phyloP scores from a whole-genome alignment of 768 basidiomycete species.

The Austroboletus festivus region DNA sequence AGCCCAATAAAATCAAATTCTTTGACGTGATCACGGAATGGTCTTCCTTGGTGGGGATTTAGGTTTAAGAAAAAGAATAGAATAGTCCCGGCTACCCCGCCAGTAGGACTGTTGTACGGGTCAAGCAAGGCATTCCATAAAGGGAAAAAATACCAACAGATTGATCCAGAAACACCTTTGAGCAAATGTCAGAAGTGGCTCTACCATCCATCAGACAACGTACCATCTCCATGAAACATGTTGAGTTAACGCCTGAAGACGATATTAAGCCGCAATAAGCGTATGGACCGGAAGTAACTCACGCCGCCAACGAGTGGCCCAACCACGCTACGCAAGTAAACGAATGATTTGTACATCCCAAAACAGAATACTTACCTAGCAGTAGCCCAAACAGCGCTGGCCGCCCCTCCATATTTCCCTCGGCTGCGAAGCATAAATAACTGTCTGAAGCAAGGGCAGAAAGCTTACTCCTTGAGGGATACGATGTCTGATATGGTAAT shows the following conservation, averaged over 20 bases:
- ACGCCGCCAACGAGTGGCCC: slow-evolving; percentile 40
- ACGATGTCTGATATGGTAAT: not conserved
- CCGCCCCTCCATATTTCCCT: slow-evolving; percentile 30
- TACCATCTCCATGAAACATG: slow-evolving; percentile 37
- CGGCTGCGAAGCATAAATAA: not conserved
- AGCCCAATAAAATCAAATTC: slow-evolving; percentile 40
- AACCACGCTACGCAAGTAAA: slow-evolving; percentile 25
- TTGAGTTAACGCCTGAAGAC: slow-evolving; percentile 27
- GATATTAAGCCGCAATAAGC: not conserved
- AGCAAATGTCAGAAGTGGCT: not conserved
- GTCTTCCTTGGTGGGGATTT: slow-evolving; percentile 28
- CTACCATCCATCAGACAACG: slow-evolving; percentile 3
- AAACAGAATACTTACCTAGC: slow-evolving; percentile 19
- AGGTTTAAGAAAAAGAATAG: slow-evolving; percentile 14
- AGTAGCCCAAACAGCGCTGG: slow-evolving; percentile 39
- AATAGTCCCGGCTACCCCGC: slow-evolving; percentile 27
- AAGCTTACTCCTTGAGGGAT: not conserved
- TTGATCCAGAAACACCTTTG: slow-evolving; percentile 32
- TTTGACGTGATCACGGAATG: slow-evolving; percentile 26
- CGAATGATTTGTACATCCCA: not conserved
- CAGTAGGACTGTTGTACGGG: slow-evolving; percentile 27
- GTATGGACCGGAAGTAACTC: not conserved
- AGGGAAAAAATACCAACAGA: slow-evolving; percentile 16
- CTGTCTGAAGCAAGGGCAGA: not conserved
- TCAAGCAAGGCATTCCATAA: not conserved